Evolutionary conservation across 2,329 filamentous ascomycete genomes (phyloP), one percentile per base, ranked within the genome.

Genomic region (Xylariaceae sp.): DNA sequence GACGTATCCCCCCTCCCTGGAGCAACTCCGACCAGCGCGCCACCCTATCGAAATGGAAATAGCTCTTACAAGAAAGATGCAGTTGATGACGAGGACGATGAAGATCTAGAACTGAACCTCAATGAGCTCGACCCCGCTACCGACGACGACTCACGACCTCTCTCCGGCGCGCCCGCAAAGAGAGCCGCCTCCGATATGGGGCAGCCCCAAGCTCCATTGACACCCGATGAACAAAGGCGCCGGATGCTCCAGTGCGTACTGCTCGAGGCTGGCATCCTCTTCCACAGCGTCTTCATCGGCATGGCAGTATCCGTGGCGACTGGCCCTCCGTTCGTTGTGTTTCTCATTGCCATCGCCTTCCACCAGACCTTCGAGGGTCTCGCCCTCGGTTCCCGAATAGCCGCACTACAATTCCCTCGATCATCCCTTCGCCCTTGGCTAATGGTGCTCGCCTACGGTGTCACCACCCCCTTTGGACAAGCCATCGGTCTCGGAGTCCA

Each of bases 341-440:
- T 94, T 57, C 75, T 94, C 0, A 77, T 92, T 31, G 89, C 89
- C 45, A 91, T 94, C 56, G 84, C 82, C 58, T 92, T 93, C 70
- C 89, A 94, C 65, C 88, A 96, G 72, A 90, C 88, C 1, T 96
- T 96, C 59, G 90, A 96, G 72, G 90, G 90, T 2, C 83, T 96
- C 13, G 90, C 90, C 0, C 81, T 96, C 5, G 90, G 90, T 6
- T 88, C 88, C 41, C 87, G 90, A 52, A 96, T 96, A 62, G 88
- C 90, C 0, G 87, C 88, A 10, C 83, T 96, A 28, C 84, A 87
- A 67, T 96, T 97, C 64, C 82, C 88, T 0, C 79, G 80, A 17
- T 79, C 80, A 2, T 93, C 89, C 0, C 72, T 82, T 1, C 88
- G 88, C 44, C 93, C 94, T 0, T 95, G 87, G 87, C 76, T 90